Evolutionary conservation across 495 filamentous ascomycete genomes (phyloP), one percentile per base, ranked within the genome.

Genomic region (Podospora pseudoanserina): DNA sequence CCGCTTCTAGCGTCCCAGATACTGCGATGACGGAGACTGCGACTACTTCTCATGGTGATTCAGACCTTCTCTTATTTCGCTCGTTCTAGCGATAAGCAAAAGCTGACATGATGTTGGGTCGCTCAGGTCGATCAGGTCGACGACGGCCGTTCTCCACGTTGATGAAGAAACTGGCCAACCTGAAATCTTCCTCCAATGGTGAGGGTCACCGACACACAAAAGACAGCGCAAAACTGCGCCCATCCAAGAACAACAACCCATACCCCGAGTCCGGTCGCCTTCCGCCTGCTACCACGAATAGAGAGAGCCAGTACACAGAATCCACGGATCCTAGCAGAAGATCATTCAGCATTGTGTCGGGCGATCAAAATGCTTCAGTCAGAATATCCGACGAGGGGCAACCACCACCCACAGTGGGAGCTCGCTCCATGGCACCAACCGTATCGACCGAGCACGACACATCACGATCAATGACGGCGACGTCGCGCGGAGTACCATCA

Each of bases 121-220:
- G 79, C 64, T 64, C 77, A 74, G 83, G 78, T 65, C 84, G 84
- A 39, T 67, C 73, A 53, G 80, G 79, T 56, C 90, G 92, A 65
- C 90, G 93, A 63, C 89, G 90, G 62, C 94, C 94, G 5, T 97
- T 99, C 78, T 88, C 94, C 26, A 90, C 87, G 57, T 93, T 94
- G 90, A 92, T 99, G 88, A 97, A 94, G 84, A 93, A 94, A 69
- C 86, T 99, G 30, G 89, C 93, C 34, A 95, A 88, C 75, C 86
- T 97, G 69, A 97, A 94, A 77, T 84, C 78, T 68, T 85, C 84
- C 9, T 82, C 75, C 69, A 82, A 85, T 4, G 79, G 77, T 15
- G 74, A 80, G 20, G 76, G 75, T 30, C 66, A 71, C 69, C 73
- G 66, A 80, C 67, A 71, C 78, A 77, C n/a, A 7, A 26, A 26